Evolutionary conservation across 495 filamentous ascomycete species (phyloP), one percentile per base, ranked within the genome.

Genomic region (Aspergillus cavernicola): DNA sequence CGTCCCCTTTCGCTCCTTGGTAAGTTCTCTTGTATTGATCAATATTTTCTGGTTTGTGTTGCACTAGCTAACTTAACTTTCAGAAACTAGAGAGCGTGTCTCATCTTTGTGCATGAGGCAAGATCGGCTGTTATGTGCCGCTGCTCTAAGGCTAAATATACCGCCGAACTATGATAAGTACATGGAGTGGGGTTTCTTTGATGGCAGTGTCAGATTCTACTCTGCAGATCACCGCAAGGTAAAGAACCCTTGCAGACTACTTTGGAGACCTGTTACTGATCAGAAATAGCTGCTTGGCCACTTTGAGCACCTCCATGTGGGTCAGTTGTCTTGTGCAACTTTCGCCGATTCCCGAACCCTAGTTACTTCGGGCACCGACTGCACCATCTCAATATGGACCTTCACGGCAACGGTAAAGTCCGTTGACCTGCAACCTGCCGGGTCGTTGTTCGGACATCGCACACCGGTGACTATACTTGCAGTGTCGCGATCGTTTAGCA

Each of bases 151-250:
- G 33, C 75, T 96, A 29, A 92, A 96, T 59, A 85, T 97, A 12
- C 89, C 91, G 1, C 92, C 95, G 4, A 71, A 72, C 26, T 92
- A 88, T 56, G 92, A 97, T 63, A 89, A 91, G 58, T 96, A 87
- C 56, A 80, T 98, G 67, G 90, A 97, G 68, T 97, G 92, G 93
- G 93, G 91, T 1, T 97, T 93, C 64, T 85, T 90, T 6, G 93
- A 98, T 72, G 89, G 87, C 56, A 91, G 88, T 61, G 81, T 97
- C 6, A 84, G 93, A 9, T 97, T 97, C 74, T 96, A 88, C 66
- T 78, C 84, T 31, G 79, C 84, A 41, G 91, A 93, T 45, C 87
- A 80, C 51, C 82, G 84, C 62, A 88, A 85, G 68, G 75, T 83
- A 66, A 48, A 60, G 33, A 15, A 8, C 37, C 4, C 15, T 3